Percentiles rank a stretch among this genome's conserved stretches.
Evolutionary conservation across 2,329 filamentous ascomycete genomes (phyloP).

Genomic region (Furcasterigmium sp.): DNA sequence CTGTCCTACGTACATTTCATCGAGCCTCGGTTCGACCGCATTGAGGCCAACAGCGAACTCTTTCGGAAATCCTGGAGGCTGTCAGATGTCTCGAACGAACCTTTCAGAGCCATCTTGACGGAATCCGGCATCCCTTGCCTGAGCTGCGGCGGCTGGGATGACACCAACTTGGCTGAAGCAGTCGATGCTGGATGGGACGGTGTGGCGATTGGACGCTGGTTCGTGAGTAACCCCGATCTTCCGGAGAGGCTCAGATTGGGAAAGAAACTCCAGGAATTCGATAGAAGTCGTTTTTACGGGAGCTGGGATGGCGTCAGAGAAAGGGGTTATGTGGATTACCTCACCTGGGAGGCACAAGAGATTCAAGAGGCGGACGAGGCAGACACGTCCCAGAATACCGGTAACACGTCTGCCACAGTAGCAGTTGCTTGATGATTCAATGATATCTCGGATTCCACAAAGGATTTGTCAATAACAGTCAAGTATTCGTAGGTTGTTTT

Average conservation of each 20-base stretch:
- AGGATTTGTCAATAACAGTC: too few relatives aligned
- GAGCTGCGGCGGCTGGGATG: slow-evolving; percentile 17
- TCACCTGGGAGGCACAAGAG: slow-evolving; percentile 11
- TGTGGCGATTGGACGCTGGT: slow-evolving; percentile 36
- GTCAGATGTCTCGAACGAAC: slow-evolving; percentile 19
- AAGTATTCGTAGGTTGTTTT: too few relatives aligned
- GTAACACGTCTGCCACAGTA: too few relatives aligned
- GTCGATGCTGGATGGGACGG: slow-evolving; percentile 23
- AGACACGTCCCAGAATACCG: too few relatives aligned
- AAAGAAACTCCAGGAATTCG: slow-evolving; percentile 28
- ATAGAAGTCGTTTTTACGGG: slow-evolving; percentile 30
- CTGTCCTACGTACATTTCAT: slow-evolving; percentile 43
- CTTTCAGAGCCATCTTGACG: slow-evolving; percentile 20
- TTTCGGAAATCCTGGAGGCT: slow-evolving; percentile 25
- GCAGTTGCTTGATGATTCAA: too few relatives aligned
- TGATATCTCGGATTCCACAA: too few relatives aligned
- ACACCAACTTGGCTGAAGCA: slow-evolving; percentile 18
- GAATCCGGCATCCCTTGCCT: slow-evolving; percentile 16
- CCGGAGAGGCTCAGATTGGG: slow-evolving; percentile 32
- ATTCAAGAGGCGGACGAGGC: too few relatives aligned
- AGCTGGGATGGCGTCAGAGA: slow-evolving; percentile 14
- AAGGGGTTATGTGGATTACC: slow-evolving; percentile 29
- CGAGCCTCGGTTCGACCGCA: slow-evolving; percentile 41
- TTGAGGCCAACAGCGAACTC: slow-evolving; percentile 30
- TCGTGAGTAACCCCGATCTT: slow-evolving; percentile 40